Conservation (phyloP, 2,329 filamentous ascomycete genomes). For the Metarhizium sp. region DNA sequence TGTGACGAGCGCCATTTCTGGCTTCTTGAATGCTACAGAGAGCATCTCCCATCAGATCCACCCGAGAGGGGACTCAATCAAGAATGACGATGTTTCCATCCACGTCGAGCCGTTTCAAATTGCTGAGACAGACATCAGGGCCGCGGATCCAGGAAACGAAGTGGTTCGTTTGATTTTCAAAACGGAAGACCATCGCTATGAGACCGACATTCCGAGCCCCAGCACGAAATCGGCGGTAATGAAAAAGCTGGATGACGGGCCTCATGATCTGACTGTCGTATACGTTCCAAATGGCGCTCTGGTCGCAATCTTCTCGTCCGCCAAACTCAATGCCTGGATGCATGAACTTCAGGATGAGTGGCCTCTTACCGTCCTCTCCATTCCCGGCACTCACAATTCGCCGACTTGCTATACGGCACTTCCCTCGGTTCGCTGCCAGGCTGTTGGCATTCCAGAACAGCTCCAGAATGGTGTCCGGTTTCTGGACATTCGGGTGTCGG, state of each 20-base stretch:
- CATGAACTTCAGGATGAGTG: slow-evolving; percentile 58
- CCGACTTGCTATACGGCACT: slow-evolving; percentile 77
- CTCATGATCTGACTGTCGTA: slow-evolving; percentile 55
- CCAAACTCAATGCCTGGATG: slow-evolving; percentile 74
- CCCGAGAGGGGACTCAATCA: slow-evolving; percentile 50
- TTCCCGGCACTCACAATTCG: slow-evolving; percentile 93
- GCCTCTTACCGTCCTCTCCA: slow-evolving; percentile 71
- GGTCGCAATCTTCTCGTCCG: slow-evolving; percentile 60
- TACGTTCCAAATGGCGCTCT: slow-evolving; percentile 49
- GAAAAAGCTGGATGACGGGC: slow-evolving; percentile 40
- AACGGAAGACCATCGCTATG: slow-evolving; percentile 46
- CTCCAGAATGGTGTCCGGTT: slow-evolving; percentile 87
- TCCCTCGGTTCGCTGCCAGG: slow-evolving; percentile 89
- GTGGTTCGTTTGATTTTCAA: slow-evolving; percentile 68
- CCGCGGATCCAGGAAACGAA: slow-evolving; percentile 51
- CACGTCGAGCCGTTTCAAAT: slow-evolving; percentile 59
- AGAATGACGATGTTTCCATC: slow-evolving; percentile 53
- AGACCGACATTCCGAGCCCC: slow-evolving; percentile 61
- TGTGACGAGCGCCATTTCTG: slow-evolving; percentile 32
- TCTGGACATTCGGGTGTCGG: slow-evolving; percentile 75
- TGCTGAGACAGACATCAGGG: slow-evolving; percentile 44
- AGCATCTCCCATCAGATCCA: slow-evolving; percentile 19
- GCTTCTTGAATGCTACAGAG: slow-evolving; percentile 34
- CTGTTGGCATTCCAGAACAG: slow-evolving; percentile 66
- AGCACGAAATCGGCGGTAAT: slow-evolving; percentile 51